phyloP scores from a whole-genome alignment of 345 rosid species.

The Brassica incana region DNA sequence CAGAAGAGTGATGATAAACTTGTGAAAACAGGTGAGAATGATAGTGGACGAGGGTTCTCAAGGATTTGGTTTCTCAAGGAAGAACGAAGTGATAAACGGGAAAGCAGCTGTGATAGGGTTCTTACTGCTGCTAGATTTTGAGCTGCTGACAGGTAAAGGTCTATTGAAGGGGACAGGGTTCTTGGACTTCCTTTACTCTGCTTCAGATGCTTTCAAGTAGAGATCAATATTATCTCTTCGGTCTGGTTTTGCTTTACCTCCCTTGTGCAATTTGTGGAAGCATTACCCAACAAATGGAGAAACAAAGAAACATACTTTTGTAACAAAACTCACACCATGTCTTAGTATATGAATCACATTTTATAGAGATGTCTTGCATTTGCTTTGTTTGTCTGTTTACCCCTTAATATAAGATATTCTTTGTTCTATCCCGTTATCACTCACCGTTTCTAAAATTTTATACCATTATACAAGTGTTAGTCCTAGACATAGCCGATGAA shows the following conservation, averaged over 20 bases:
- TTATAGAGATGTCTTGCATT: slow-evolving; percentile 21
- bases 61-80: slow-evolving; percentile 83
- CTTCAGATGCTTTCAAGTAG: slow-evolving; percentile 69
- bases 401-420: slow-evolving; percentile 13
- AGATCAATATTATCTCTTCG: not conserved
- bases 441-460: not conserved
- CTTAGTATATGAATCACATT: slow-evolving; percentile 3
- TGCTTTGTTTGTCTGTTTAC: slow-evolving; percentile 13
- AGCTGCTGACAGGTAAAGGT: slow-evolving; percentile 92
- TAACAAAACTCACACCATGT: slow-evolving; percentile 18
- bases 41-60: slow-evolving; percentile 65
- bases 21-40: slow-evolving; percentile 76
- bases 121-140: slow-evolving; percentile 82
- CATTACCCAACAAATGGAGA: not conserved
- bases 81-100: slow-evolving; percentile 83
- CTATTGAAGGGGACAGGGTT: slow-evolving; percentile 89
- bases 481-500: not conserved
- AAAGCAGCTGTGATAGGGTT: slow-evolving; percentile 91
- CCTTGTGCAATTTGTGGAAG: slow-evolving; percentile 14
- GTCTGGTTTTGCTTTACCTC: slow-evolving; percentile 18
- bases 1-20: slow-evolving; percentile 1
- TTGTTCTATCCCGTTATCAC: not conserved
- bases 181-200: slow-evolving; percentile 78
- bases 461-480: not conserved
- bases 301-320: slow-evolving; percentile 17